Evolutionary conservation across 768 basidiomycete species (phyloP), one percentile per base, ranked within the genome.

Genomic region (Psilocybe subaeruginosa): DNA sequence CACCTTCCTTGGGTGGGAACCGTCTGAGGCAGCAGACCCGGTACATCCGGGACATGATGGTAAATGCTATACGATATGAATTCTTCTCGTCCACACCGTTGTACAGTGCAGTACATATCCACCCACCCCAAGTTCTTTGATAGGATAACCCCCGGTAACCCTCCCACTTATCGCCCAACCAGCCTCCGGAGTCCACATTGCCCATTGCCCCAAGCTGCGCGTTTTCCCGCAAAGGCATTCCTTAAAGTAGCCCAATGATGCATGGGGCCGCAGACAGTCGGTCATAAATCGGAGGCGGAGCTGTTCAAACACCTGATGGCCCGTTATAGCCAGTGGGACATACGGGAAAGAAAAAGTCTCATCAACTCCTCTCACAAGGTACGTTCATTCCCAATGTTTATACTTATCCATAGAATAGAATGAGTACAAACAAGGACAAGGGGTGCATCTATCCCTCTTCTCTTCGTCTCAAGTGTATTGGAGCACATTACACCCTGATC

Each of bases 271-370:
- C 61, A 56, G 41, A 43, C 49, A 47, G 43, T 64, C 63, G 63
- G 63, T 52, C 59, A 52, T 64, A 64, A 56, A 41, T 64, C 63
- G 63, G 63, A 60, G 46, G 43, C 47, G 54, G 58, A 49, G 17
- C 51, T 53, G 51, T 16, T n/a, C 23, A 43, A 43, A 43, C 41
- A 41, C 39, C 29, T 50, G 59, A 56, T 56, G 35, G 37, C 37
- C 29, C 53, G 39, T 17, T 56, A n/a, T 27, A 43, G 41, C 41
- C 41, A n/a, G n/a, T 43, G n/a, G 41, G n/a, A 43, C 11, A 16
- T 5, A 12, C 6, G n/a, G 14, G 14, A 43, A 16, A 43, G 14
- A 43, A 16, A 43, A 43, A 43, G 41, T 35, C 33, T 35, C 33
- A 35, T 35, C 33, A 35, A 35, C 33, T 35, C 33, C 33, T 35